A percentile compares a stretch with the other conserved stretches of the same genome.
phyloP scores from a whole-genome alignment of 148 eudicot genomes.

The Bassia scoparia region DNA sequence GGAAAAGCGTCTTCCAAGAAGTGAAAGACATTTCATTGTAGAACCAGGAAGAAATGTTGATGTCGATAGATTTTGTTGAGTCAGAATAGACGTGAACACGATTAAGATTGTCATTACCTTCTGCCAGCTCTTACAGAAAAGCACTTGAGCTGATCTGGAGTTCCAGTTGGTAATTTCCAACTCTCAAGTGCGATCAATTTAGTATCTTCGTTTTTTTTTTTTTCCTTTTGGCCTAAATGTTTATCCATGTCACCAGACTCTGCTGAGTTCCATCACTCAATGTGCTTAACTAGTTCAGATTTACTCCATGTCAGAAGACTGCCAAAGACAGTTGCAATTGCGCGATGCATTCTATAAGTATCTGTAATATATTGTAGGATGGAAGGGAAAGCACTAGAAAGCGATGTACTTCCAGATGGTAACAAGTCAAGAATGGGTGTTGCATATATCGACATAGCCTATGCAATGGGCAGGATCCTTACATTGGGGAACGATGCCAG shows the following conservation, averaged over 20 bases:
- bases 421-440: slow-evolving; percentile 62
- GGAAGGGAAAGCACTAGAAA: slow-evolving; percentile 55
- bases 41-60: slow-evolving; percentile 10
- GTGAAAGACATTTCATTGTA: slow-evolving; percentile 23
- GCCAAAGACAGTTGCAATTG: no score
- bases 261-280: no score
- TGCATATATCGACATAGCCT: slow-evolving; percentile 52
- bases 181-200: neutral
- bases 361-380: slow-evolving; percentile 32
- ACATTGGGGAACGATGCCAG: slow-evolving; percentile 82
- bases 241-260: no score
- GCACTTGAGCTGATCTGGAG: slow-evolving; percentile 55
- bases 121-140: slow-evolving; percentile 63
- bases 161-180: slow-evolving; percentile 60
- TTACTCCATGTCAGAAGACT: no score
- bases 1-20: slow-evolving; percentile 57
- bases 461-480: slow-evolving; percentile 74
- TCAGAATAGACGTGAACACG: slow-evolving; percentile 37
- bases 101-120: slow-evolving; percentile 60
- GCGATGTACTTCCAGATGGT: slow-evolving; percentile 74
- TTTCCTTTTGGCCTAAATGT: no score
- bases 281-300: no score
- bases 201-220: neutral
- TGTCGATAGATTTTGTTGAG: slow-evolving; percentile 34
- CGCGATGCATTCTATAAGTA: no score